Conservation (phyloP, 345 rosid species). For the Rhodamnia rubescens region DNA sequence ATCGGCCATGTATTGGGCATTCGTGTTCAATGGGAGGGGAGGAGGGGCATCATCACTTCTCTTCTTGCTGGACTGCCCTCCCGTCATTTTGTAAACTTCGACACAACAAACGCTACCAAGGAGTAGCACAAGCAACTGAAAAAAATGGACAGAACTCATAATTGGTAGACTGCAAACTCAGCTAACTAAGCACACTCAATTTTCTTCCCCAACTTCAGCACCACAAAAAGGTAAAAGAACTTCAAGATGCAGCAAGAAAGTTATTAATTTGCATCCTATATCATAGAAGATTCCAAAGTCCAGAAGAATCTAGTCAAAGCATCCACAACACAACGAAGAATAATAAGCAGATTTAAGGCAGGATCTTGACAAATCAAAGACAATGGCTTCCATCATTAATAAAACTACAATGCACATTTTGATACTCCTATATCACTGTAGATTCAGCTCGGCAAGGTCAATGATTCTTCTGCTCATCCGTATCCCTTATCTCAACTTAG, state of each 20-base stretch:
- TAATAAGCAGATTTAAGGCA: background rate
- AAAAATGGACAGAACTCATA: background rate
- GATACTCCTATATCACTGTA: background rate
- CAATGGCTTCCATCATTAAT: background rate
- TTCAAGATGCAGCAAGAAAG: background rate
- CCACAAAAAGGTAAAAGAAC: background rate
- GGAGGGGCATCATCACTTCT: constrained; percentile 8
- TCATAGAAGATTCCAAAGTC: background rate
- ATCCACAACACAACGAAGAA: background rate
- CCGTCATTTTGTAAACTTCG: constrained; percentile 6
- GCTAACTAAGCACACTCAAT: background rate
- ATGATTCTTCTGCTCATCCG: background rate
- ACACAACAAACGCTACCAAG: background rate
- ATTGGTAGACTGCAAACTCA: background rate
- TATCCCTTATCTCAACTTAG: background rate
- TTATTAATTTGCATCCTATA: background rate
- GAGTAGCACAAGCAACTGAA: background rate
- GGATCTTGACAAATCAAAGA: background rate
- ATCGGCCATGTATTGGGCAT: constrained; percentile 29
- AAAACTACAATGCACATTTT: background rate
- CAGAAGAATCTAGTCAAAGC: background rate
- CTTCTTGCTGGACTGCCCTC: constrained; percentile 21
- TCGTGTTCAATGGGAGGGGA: constrained; percentile 11
- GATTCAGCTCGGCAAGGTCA: background rate
- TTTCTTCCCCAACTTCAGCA: background rate